A percentile compares a stretch with the other conserved stretches of the same genome.
Evolutionary conservation across 176 grass and related monocot genomes (phyloP).

Genomic region (Dactylis glomerata): DNA sequence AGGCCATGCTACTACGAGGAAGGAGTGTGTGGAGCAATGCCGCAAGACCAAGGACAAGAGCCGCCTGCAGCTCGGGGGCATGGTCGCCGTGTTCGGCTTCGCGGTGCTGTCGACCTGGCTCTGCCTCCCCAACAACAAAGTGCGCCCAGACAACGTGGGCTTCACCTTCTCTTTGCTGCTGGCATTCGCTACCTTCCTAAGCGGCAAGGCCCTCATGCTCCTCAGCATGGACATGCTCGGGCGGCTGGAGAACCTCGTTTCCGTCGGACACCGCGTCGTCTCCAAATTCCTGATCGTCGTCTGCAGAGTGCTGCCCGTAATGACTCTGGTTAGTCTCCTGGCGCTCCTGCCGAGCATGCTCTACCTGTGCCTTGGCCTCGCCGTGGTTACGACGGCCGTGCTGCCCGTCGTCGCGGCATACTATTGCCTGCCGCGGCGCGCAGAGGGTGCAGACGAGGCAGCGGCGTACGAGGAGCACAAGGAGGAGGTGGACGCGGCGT

Average conservation of each 20-base stretch:
- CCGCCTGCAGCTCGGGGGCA: neutral
- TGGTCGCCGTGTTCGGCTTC: neutral
- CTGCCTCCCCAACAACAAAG: neutral
- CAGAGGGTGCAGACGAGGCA: neutral
- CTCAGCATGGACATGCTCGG: neutral
- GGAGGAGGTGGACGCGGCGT: neutral
- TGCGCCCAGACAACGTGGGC: neutral
- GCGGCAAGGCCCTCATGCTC: neutral
- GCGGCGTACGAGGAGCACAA: neutral
- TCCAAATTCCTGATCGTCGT: neutral
- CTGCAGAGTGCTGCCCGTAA: too few species aligned
- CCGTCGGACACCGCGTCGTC: neutral
- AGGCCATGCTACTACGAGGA: neutral
- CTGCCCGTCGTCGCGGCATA: neutral
- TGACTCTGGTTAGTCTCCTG: too few species aligned
- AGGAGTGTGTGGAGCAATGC: neutral
- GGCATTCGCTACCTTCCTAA: neutral
- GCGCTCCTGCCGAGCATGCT: too few species aligned
- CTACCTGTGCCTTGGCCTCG: neutral
- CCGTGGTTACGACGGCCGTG: rapidly evolving
- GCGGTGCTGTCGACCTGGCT: neutral
- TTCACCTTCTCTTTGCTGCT: neutral
- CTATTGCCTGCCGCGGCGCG: neutral
- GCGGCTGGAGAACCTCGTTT: neutral
- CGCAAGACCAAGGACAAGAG: neutral